Conservation (phyloP, 2,329 filamentous ascomycete species). For the Coniochaeta sp. region DNA sequence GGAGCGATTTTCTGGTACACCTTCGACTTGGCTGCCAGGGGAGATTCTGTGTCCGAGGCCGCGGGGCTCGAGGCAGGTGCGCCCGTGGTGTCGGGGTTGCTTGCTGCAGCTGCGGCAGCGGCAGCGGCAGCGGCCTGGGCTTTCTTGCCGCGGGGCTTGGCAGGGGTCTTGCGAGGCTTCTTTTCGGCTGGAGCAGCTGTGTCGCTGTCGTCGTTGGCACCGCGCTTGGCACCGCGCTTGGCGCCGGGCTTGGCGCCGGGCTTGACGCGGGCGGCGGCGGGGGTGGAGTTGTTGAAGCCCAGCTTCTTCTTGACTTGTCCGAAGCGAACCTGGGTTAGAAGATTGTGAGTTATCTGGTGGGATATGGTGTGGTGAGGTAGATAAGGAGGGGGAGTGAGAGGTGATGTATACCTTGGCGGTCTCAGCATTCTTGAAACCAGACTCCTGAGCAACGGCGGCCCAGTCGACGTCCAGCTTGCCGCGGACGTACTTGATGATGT, state of each 20-base stretch:
- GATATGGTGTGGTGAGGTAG: too few relatives aligned
- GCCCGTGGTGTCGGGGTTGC: background rate
- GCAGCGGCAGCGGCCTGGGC: too few relatives aligned
- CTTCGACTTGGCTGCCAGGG: background rate
- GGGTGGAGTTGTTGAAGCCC: conserved; percentile 18
- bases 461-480: conserved; percentile 41
- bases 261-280: background rate
- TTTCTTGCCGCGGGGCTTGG: background rate
- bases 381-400: too few relatives aligned
- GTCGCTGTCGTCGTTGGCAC: background rate
- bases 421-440: conserved; percentile 36
- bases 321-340: conserved; percentile 36
- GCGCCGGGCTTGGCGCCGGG: background rate
- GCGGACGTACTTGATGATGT: conserved; percentile 34
- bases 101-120: too few relatives aligned
- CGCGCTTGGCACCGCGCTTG: too few relatives aligned
- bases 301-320: conserved; percentile 43
- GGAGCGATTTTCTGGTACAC: background rate
- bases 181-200: background rate
- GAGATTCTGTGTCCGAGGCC: background rate
- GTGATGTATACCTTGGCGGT: conserved; percentile 34
- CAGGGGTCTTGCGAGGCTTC: background rate
- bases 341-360: too few relatives aligned
- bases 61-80: background rate
- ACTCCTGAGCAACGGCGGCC: conserved; percentile 33